A percentile compares a stretch with the other conserved stretches of the same genome.
Evolutionary conservation across 2,329 filamentous ascomycete genomes (phyloP).

Genomic region (Pseudocercospora crystallina): DNA sequence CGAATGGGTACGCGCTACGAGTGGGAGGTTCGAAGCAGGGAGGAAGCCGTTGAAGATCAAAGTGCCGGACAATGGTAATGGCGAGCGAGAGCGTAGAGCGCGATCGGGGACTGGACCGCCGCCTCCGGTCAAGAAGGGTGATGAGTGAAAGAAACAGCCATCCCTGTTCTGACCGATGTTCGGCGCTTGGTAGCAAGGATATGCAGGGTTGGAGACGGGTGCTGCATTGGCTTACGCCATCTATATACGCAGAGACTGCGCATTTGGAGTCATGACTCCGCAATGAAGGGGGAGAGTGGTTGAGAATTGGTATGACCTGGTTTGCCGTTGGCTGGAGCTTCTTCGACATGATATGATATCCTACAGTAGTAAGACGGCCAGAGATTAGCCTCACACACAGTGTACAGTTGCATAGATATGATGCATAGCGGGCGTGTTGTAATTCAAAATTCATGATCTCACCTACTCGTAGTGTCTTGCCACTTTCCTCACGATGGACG

Average conservation of each 20-base stretch:
- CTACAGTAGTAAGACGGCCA: conserved; percentile 7
- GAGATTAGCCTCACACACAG: conserved; percentile 1
- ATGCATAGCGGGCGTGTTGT: conserved; percentile 2
- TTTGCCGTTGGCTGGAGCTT: neutral
- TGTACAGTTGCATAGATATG: conserved; percentile 11
- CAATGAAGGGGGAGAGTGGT: neutral
- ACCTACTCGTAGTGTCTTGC: too few relatives aligned
- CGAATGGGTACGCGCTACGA: conserved; percentile 66
- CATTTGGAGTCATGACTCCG: neutral
- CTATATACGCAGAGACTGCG: neutral
- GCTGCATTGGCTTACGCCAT: neutral
- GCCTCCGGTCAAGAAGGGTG: conserved; percentile 17
- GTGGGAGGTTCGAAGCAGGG: conserved; percentile 58
- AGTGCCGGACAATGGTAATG: conserved; percentile 46
- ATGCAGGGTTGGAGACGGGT: neutral
- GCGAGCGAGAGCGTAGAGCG: conserved; percentile 60
- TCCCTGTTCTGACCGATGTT: conserved; percentile 4
- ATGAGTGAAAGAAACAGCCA: conserved; percentile 13
- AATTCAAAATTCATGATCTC: too few relatives aligned
- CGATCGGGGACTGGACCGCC: conserved; percentile 62
- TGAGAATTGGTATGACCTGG: neutral
- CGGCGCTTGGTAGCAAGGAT: too few relatives aligned
- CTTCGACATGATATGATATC: conserved; percentile 4
- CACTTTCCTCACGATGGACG: too few relatives aligned
- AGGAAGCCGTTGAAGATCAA: conserved; percentile 37